A percentile compares a stretch with the other conserved stretches of the same genome.
Evolutionary conservation across 2,329 filamentous ascomycete genomes (phyloP).

Genomic region (Colletotrichum lupini): DNA sequence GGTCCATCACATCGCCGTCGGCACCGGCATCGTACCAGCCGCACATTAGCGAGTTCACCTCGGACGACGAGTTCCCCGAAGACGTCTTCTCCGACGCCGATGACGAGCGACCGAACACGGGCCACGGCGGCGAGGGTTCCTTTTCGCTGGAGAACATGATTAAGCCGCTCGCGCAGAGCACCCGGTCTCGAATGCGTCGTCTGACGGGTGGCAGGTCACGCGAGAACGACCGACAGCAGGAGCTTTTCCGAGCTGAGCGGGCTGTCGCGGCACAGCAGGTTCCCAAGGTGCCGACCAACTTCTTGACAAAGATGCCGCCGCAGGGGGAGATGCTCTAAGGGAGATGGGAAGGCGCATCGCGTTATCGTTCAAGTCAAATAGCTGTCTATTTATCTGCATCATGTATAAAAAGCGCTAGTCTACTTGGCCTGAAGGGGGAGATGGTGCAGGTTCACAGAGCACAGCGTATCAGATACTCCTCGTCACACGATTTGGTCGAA

Average conservation of each 20-base stretch:
- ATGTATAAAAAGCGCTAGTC: neutral
- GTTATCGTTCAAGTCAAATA: neutral
- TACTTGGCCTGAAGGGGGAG: neutral
- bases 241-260: constrained; percentile 47
- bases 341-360: neutral
- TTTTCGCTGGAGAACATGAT: constrained; percentile 72
- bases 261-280: constrained; percentile 52
- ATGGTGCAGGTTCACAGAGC: neutral
- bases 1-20: constrained; percentile 87
- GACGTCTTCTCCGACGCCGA: constrained; percentile 86
- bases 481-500: constrained; percentile 7
- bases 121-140: constrained; percentile 55
- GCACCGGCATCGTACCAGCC: constrained; percentile 65
- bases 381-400: neutral
- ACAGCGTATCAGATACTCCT: neutral
- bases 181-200: constrained; percentile 68
- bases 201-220: constrained; percentile 67
- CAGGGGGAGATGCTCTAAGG: constrained; percentile 50
- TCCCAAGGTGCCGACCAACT: constrained; percentile 52
- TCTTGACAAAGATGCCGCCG: constrained; percentile 46
- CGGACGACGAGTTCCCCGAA: constrained; percentile 80
- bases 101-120: constrained; percentile 59
- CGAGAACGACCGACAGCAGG: constrained; percentile 49
- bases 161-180: constrained; percentile 66
- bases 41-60: constrained; percentile 71